Evolutionary conservation across 176 grass and related monocot species (phyloP).

Genomic region (Coix lacrymajobi): DNA sequence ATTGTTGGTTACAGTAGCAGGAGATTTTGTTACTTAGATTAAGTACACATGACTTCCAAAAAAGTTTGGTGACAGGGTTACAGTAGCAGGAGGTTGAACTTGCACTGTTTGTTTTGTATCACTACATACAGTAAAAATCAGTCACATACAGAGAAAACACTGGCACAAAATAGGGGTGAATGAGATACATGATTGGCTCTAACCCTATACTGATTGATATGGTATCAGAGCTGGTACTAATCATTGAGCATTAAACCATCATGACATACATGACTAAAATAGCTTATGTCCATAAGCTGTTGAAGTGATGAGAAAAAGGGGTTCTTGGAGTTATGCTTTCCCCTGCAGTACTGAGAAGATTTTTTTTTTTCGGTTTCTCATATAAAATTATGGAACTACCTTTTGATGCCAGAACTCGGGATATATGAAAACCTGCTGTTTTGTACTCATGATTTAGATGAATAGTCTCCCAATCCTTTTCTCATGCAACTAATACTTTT

Average conservation of each 20-base stretch:
- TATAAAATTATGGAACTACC: background rate
- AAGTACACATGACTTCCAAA: background rate
- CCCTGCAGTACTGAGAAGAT: background rate
- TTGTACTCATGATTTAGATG: slow-evolving; percentile 5
- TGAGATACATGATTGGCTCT: background rate
- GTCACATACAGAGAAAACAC: background rate
- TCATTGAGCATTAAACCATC: background rate
- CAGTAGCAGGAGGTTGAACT: background rate
- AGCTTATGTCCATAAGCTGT: background rate
- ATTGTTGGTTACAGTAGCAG: background rate
- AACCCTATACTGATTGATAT: background rate
- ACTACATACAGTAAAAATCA: background rate
- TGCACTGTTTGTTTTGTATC: background rate
- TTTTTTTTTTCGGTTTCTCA: background rate
- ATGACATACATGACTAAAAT: background rate
- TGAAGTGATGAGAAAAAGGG: background rate
- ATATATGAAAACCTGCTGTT: background rate
- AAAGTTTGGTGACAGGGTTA: background rate
- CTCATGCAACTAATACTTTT: background rate
- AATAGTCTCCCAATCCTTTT: background rate
- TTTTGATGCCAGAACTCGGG: background rate
- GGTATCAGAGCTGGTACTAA: background rate
- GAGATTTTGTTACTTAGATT: background rate
- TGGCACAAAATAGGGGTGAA: background rate
- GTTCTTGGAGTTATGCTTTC: background rate